These are phyloP conservation scores for Stromatinia cepivora DNA, from an alignment of 2,329 filamentous ascomycete genomes.

Conservation along the genomic window DNA sequence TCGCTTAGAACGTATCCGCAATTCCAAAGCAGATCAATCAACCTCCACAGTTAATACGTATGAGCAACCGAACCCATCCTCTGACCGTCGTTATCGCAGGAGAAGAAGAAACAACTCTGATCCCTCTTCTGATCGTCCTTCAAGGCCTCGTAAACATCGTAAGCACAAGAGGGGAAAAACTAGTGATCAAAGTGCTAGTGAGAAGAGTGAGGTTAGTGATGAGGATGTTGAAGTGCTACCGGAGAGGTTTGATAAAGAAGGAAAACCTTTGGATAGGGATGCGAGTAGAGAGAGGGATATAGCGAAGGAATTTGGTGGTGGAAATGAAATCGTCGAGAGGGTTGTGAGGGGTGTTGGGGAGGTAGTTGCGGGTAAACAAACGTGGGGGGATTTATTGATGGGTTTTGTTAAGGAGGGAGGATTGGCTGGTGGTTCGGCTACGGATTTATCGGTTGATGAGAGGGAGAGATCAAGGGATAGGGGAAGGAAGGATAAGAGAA, in stretches of 20 bases:
- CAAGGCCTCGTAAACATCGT: conserved; percentile 30
- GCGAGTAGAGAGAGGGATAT: conserved; percentile 12
- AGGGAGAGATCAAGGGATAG: not conserved
- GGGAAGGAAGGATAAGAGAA: not conserved
- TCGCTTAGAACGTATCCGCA: conserved; percentile 20
- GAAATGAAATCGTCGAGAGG: conserved; percentile 38
- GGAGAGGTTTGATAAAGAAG: conserved; percentile 38
- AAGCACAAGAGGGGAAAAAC: conserved; percentile 26
- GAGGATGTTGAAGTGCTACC: conserved; percentile 36
- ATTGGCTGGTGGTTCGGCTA: not conserved
- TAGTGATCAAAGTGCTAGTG: conserved; percentile 26
- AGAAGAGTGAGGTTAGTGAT: conserved; percentile 21
- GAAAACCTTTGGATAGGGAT: conserved; percentile 25
- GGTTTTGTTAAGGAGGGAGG: conserved; percentile 33
- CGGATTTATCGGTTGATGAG: not conserved
- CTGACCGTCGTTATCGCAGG: conserved; percentile 25
- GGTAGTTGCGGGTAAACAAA: conserved; percentile 37
- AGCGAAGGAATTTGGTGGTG: conserved; percentile 21
- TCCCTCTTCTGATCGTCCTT: conserved; percentile 36
- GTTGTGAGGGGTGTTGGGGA: conserved; percentile 34
- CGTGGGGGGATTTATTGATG: conserved; percentile 38
- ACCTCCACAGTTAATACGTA: conserved; percentile 19
- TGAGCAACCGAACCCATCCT: conserved; percentile 19
- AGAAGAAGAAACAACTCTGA: conserved; percentile 36
- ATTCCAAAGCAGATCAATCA: conserved; percentile 15